Percentiles rank a stretch among this genome's conserved stretches.
phyloP scores from a whole-genome alignment of 192 early-diverging fungal genomes.

The Backusella circina region DNA sequence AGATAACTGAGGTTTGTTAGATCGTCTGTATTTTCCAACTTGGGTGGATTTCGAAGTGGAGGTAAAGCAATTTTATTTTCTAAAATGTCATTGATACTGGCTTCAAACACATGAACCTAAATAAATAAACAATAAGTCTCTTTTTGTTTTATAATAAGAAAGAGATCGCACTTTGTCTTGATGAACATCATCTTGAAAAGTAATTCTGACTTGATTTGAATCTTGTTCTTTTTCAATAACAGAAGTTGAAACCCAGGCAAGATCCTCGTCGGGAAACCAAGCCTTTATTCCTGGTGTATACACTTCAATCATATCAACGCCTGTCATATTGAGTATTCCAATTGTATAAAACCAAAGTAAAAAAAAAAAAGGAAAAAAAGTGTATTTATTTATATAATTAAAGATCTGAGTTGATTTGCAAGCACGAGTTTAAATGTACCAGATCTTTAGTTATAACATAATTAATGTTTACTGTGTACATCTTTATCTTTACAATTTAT shows the following conservation, averaged over 20 bases:
- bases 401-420: neutral
- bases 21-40: slow-evolving; percentile 85
- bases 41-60: slow-evolving; percentile 91
- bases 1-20: slow-evolving; percentile 89
- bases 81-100: slow-evolving; percentile 68
- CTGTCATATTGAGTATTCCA: neutral
- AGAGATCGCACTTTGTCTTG: slow-evolving; percentile 3
- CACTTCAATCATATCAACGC: slow-evolving; percentile 47
- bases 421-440: neutral
- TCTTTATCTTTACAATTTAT: neutral
- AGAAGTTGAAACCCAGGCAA: slow-evolving; percentile 81
- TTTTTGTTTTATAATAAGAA: neutral
- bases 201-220: slow-evolving; percentile 56
- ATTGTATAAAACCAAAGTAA: neutral
- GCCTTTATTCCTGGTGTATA: slow-evolving; percentile 74
- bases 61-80: slow-evolving; percentile 72
- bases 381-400: too few relatives aligned
- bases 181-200: slow-evolving; percentile 54
- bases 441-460: neutral
- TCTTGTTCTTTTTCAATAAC: slow-evolving; percentile 51
- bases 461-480: neutral
- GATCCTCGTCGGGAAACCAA: slow-evolving; percentile 84
- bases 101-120: slow-evolving; percentile 71
- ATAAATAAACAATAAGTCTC: neutral
- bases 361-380: neutral